phyloP scores from a whole-genome alignment of 129 eudicot species.

The Flaveria trinervia region DNA sequence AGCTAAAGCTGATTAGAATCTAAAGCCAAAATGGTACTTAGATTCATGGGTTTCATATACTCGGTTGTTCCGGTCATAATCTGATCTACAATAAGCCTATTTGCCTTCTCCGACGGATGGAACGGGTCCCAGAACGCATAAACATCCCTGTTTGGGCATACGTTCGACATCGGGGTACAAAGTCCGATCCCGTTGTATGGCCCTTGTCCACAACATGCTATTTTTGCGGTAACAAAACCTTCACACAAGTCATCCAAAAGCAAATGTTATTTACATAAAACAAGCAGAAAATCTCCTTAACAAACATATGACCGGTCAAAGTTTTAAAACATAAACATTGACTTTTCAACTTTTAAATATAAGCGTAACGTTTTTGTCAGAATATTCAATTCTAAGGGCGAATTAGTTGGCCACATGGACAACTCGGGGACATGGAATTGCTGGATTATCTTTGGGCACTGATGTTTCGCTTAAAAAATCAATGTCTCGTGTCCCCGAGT shows the following conservation, averaged over 20 bases:
- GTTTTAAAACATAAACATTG: too few species aligned
- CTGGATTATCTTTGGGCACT: too few species aligned
- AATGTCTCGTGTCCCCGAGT: too few species aligned
- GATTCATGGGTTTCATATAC: conserved; percentile 52
- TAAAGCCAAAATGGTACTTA: conserved; percentile 50
- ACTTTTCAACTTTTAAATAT: too few species aligned
- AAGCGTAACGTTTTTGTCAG: too few species aligned
- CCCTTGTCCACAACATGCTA: conserved; percentile 88
- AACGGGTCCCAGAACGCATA: conserved; percentile 77
- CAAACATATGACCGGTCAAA: too few species aligned
- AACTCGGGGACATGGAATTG: too few species aligned
- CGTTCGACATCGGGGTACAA: conserved; percentile 54
- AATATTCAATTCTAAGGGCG: too few species aligned
- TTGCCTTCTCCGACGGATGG: conserved; percentile 63
- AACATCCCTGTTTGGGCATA: conserved; percentile 60
- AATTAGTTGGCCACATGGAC: too few species aligned
- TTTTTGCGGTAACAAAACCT: conserved; percentile 65
- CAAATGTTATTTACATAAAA: too few species aligned
- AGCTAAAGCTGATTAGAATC: conserved; percentile 29
- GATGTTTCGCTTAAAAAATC: too few species aligned
- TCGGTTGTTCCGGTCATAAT: conserved; percentile 40
- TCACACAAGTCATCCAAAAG: conserved; percentile 12
- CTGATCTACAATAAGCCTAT: conserved; percentile 42
- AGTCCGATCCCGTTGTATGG: conserved; percentile 74
- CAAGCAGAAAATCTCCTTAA: too few species aligned